Evolutionary conservation across 129 eudicot genomes (phyloP), one percentile per base, ranked within the genome.

Genomic region (Helichrysum umbraculigerum): DNA sequence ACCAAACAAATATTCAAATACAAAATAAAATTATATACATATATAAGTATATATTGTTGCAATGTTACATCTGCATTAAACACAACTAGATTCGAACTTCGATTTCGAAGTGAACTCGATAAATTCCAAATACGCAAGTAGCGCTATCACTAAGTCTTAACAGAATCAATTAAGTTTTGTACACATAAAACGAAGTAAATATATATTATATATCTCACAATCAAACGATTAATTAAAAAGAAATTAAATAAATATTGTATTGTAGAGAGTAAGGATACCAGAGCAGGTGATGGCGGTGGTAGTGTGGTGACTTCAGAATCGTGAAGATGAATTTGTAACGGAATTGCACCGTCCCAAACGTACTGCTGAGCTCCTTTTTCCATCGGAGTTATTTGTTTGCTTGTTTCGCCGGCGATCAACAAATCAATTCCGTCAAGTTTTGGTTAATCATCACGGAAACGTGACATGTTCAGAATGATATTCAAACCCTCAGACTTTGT

Each of bases 301-400:
- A 95, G 89, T 72, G 99, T 91, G 63, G 99, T 89, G 85, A 95
- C 96, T 87, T 95, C 99, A 58, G 97, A 89, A 16, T 95, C 96
- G 83, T 95, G 97, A 79, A 95, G 99, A 76, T 91, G 99, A 84
- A 95, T 78, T 71, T 91, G 99, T 17, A 95, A 83, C 1, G 97
- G 99, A 57, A 95, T 91, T 11, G 97, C 96, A 19, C 96, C 99
- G 50, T 85, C 85, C 99, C 99, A 95, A 5, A 91, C 90, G 78
- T 64, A 89, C 10, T 81, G 74, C 73, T 79, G 91, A 34, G 94
- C 99, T 78, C 89, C 96, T 28, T 85, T 91, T 22, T 80, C 85
- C 89, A 85, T 86, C 64, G 68, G 71, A 61, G 58, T 60, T 72
- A 67, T 64, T 67, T 35, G 37, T 20, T 29, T 51, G 21, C 69